phyloP scores from a whole-genome alignment of 75 land plant genomes.

The Pseudotsuga menziesii region DNA sequence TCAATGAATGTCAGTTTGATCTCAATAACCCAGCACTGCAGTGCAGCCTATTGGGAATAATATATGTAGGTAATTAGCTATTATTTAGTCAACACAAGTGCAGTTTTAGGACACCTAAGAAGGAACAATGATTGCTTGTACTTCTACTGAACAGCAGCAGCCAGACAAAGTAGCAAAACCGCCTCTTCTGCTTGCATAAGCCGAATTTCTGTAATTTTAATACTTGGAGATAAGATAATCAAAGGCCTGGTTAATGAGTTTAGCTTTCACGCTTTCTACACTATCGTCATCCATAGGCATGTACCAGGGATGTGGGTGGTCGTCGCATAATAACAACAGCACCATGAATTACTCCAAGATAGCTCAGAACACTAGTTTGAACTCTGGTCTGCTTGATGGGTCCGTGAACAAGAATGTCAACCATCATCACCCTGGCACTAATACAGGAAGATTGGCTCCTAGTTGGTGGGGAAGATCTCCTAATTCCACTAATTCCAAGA shows the following conservation, averaged over 20 bases:
- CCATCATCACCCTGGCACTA: neutral
- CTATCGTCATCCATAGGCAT: constrained; percentile 3
- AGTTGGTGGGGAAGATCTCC: neutral
- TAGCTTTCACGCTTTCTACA: neutral
- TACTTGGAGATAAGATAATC: neutral
- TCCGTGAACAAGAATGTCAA: neutral
- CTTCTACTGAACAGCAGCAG: neutral
- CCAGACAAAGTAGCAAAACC: neutral
- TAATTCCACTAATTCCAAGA: neutral
- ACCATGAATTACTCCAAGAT: neutral
- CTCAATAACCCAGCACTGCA: too few species aligned
- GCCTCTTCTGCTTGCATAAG: neutral
- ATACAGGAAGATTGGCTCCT: neutral
- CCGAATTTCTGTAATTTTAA: neutral
- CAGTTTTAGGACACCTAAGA: too few species aligned
- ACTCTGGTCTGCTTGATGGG: neutral
- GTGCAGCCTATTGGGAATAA: too few species aligned
- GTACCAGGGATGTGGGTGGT: constrained; percentile 5
- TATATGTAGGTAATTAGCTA: too few species aligned
- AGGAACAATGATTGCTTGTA: constrained; percentile 6
- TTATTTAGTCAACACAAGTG: too few species aligned
- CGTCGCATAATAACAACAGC: neutral
- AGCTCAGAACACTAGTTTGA: neutral
- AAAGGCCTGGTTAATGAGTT: neutral
- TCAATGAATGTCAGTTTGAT: too few species aligned